Evolutionary conservation across 257 asterid species (phyloP), one percentile per base, ranked within the genome.

Genomic region (Euphrasia confusa): DNA sequence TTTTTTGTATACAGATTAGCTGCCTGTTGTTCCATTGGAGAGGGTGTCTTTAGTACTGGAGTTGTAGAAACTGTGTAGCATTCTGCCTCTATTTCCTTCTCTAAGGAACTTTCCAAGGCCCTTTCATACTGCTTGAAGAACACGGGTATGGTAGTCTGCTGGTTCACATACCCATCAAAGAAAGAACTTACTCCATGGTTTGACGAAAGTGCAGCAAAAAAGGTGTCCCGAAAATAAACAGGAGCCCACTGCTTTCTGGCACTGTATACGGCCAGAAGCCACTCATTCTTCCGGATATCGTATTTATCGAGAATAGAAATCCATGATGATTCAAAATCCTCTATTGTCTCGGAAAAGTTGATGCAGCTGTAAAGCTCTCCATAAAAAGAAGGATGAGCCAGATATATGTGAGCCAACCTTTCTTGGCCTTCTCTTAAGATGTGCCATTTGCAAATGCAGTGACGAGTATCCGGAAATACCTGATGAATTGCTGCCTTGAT

Each of bases 221-320:
- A 84, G 8, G 88, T 75, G 77, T 79, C 82, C 35, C 89, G 90
- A 49, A 84, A 84, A 81, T 84, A 88, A 66, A 83, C 91, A 39
- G 96, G 96, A 66, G 86, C 94, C 94, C 94, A 84, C 80, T 84
- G 96, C 75, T 74, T 65, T 77, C 89, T 86, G 57, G 94, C 94
- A 74, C 79, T 88, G 81, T 84, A 84, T 47, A 88, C 85, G 57
- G 90, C 86, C 75, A 81, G 89, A 74, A 88, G 96, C 94, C 96
- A 88, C 68, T 88, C 87, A 62, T 84, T 79, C 73, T 77, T 78
- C 52, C 17, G 35, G 61, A 84, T 73, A 72, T 78, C 77, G 73
- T 81, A 88, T 74, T 71, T 83, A 63, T 81, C 85, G 15, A 88
- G 82, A 65, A 83, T 68, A 72, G 84, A 85, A 68, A 76, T 71